Conservation (phyloP, 2,329 filamentous ascomycete species). For the Chaetomium sp. region DNA sequence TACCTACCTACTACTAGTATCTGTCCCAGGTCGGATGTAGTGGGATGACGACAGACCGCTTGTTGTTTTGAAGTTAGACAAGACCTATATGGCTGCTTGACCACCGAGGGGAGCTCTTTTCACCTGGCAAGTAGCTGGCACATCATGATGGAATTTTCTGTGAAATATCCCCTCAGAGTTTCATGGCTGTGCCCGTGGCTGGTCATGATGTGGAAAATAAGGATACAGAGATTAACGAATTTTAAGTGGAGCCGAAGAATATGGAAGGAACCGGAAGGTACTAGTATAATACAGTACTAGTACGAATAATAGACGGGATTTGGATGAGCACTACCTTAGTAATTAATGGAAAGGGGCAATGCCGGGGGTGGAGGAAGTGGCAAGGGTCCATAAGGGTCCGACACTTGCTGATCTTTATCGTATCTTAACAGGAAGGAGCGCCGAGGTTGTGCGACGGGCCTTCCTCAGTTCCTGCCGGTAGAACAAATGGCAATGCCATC, state of each 20-base stretch:
- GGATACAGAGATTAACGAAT: background rate
- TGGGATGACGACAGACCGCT: too few relatives aligned
- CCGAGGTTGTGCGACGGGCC: background rate
- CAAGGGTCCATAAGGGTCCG: background rate
- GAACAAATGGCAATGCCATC: background rate
- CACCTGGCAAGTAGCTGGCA: too few relatives aligned
- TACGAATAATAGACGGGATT: background rate
- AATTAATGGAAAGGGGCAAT: background rate
- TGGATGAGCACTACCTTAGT: background rate
- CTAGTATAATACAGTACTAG: background rate
- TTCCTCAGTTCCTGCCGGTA: too few relatives aligned
- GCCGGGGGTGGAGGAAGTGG: background rate
- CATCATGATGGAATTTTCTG: too few relatives aligned
- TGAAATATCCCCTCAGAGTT: too few relatives aligned
- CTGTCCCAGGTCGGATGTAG: too few relatives aligned
- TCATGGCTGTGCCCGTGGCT: background rate
- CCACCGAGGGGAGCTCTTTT: too few relatives aligned
- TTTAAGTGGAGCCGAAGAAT: background rate
- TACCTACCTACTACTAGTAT: too few relatives aligned
- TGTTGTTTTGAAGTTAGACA: too few relatives aligned
- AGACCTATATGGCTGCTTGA: too few relatives aligned
- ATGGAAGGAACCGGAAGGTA: background rate
- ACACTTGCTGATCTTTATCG: background rate
- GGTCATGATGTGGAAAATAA: background rate
- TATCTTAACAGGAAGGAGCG: background rate